A percentile compares a stretch with the other conserved stretches of the same genome.
Conservation (phyloP, 2,329 filamentous ascomycete genomes). For the Cyphellophora europaea region DNA sequence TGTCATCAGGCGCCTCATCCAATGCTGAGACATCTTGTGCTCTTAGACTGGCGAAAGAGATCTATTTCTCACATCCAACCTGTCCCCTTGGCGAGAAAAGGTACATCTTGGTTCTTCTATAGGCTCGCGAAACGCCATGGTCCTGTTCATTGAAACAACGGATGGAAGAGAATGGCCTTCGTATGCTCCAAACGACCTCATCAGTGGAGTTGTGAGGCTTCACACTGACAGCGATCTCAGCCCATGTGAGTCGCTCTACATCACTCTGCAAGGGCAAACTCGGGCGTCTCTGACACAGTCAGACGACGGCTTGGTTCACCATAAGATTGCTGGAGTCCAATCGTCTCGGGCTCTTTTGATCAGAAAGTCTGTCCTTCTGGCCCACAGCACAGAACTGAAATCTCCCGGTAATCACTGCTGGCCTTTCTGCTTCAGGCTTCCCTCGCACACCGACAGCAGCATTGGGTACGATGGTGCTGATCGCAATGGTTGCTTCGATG, state of each 20-base stretch:
- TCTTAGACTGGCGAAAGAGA: conserved; percentile 1
- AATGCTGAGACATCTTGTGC: conserved; percentile 1
- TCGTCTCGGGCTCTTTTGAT: conserved; percentile 1
- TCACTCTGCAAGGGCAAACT: conserved; percentile 1
- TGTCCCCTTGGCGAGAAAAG: neutral
- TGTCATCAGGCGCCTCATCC: neutral
- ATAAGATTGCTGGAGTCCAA: neutral
- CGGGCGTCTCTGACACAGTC: conserved; percentile 1
- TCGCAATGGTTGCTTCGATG: conserved; percentile 1
- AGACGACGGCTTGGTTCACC: neutral
- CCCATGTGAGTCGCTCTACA: conserved; percentile 1
- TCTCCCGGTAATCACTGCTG: conserved; percentile 1
- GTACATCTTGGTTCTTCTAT: conserved; percentile 1
- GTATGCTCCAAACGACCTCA: conserved; percentile 1
- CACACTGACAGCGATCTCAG: neutral
- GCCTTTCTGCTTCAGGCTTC: conserved; percentile 1
- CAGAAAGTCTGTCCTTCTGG: conserved; percentile 1
- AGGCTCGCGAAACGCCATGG: neutral
- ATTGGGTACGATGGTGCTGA: conserved; percentile 1
- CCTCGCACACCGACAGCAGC: conserved; percentile 1
- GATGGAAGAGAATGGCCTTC: conserved; percentile 1
- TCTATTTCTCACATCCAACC: neutral
- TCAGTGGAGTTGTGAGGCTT: conserved; percentile 1
- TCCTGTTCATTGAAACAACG: conserved; percentile 1
- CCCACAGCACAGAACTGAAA: conserved; percentile 1